Evolutionary conservation across 768 basidiomycete genomes (phyloP), one percentile per base, ranked within the genome.

Genomic region (Mycena vitilis): DNA sequence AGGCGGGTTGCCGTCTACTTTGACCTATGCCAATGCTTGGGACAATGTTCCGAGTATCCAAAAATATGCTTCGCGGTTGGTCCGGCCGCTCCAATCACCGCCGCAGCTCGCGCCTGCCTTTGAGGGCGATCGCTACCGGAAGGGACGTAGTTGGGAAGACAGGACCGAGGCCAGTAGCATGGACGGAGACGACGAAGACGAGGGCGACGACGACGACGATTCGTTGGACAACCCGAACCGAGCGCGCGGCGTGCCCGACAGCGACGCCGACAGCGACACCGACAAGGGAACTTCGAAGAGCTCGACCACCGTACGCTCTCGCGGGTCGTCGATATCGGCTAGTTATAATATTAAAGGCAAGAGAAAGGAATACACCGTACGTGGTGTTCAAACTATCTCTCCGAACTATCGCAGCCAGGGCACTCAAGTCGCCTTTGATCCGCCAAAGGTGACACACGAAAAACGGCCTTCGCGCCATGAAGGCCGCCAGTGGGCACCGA

Each of bases 171-270:
- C 83, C 16, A 90, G 87, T 72, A 95, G 94, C 75, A 87, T 88
- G 66, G 94, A 95, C 76, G 94, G 91, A 6, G 94, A 95, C 72
- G 89, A 91, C 66, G 93, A 94, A 73, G 92, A 92, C 70, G 90
- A 92, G 64, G 86, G 85, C 5, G 90, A 91, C 52, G 88, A 88
- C 22, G 88, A 89, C 42, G 84, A 85, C 62, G 82, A 81, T 25
- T 76, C 76, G 20, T 86, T 86, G 20, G 79, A 79, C 37, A 75
- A 73, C 23, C 69, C 64, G n/a, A 42, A 73, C 73, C 37, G 74
- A 74, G 40, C 65, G 70, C 22, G 74, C 64, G 53, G 76, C 79
- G 66, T 77, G 75, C 72, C 69, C 74, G 82, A 81, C 65, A 79
- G 75, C 68, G 78, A 30, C 30, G 30, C 30, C 5, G 30, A 30